A percentile compares a stretch with the other conserved stretches of the same genome.
Evolutionary conservation across 2,329 filamentous ascomycete genomes (phyloP).

Genomic region (Escovopsis sp.): DNA sequence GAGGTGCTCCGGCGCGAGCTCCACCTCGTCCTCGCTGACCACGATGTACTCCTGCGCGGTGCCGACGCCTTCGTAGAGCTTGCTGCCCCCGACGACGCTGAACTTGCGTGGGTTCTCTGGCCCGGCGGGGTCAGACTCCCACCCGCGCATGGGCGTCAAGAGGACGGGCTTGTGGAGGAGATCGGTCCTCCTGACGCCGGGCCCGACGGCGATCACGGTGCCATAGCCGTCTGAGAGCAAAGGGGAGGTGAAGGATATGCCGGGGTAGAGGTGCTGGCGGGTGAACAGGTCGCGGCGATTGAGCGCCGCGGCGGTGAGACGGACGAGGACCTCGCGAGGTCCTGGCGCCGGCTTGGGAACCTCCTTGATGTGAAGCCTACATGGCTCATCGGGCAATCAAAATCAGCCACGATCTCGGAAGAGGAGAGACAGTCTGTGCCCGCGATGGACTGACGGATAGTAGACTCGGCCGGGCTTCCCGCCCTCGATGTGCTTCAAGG

Average conservation of each 20-base stretch:
- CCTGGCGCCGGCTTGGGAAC: constrained; percentile 48
- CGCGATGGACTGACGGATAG: constrained; percentile 44
- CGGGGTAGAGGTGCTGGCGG: constrained; percentile 81
- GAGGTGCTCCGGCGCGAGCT: constrained; percentile 60
- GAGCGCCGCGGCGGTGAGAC: constrained; percentile 63
- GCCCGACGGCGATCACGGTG: constrained; percentile 49
- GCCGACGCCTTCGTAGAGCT: constrained; percentile 38
- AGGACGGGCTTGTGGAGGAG: constrained; percentile 54
- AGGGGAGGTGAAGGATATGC: constrained; percentile 61
- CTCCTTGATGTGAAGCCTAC: constrained; percentile 42
- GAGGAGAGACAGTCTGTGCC: too few species aligned
- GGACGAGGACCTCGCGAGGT: constrained; percentile 55
- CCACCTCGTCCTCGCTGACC: constrained; percentile 57
- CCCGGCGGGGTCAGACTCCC: constrained; percentile 54
- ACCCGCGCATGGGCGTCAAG: constrained; percentile 63
- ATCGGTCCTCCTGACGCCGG: constrained; percentile 22
- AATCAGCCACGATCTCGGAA: too few species aligned
- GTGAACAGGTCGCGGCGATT: constrained; percentile 96
- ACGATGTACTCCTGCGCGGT: constrained; percentile 60
- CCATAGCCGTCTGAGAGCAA: constrained; percentile 75
- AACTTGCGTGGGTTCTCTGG: constrained; percentile 51
- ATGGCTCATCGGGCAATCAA: background rate
- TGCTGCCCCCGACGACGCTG: constrained; percentile 55
- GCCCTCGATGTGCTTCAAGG: constrained; percentile 52
- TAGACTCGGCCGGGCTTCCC: constrained; percentile 79